Base-by-base conservation (phyloP, 441 rosid genomes). In the Oxalis stricta region DNA sequence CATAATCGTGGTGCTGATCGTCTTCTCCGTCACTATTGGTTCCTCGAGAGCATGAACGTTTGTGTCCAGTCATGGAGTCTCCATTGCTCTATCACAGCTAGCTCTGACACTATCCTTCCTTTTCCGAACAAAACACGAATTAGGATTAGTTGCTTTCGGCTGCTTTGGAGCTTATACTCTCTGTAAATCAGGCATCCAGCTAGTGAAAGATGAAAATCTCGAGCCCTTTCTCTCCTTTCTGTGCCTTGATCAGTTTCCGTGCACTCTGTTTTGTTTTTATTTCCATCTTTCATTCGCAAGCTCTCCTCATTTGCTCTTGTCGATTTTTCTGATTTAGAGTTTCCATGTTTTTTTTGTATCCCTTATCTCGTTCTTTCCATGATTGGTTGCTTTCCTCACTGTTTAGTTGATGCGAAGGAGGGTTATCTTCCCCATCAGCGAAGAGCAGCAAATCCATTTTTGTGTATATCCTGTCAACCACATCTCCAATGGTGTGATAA, bases 161-260 rank as follows among this genome's bases (percentile, higher is more conserved):
- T 71, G 83, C 65, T 79, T 82, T 20, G 94, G 89, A 23, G 87
- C 94, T 92, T 92, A 85, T 32, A 89, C 94, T 66, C 82, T 68
- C 61, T 69, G 85, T 58, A 89, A 71, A 64, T 85, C 88, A 9
- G 94, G 96, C 62, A 62, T 64, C 84, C 94, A 72, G 47, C 84
- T 89, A 5, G 87, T 71, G 64, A 75, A 79, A 39, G 86, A 72
- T 35, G 92, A 69, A 55, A 82, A 76, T 36, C 82, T 48, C 77
- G 63, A 50, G 89, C 96, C 61, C 94, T 66, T 60, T 85, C 85
- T 58, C 96, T 76, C 53, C 63, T 68, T 37, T 73, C 64, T 62
- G 77, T 48, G 94, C 96, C 61, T 72, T 74, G 21, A 65, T 53
- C 45, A 78, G 50, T 68, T 70, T 73, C 34, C 34, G 58, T 12